Conservation (phyloP, 2,329 filamentous ascomycete species). For the Aaosphaeria arxii region DNA sequence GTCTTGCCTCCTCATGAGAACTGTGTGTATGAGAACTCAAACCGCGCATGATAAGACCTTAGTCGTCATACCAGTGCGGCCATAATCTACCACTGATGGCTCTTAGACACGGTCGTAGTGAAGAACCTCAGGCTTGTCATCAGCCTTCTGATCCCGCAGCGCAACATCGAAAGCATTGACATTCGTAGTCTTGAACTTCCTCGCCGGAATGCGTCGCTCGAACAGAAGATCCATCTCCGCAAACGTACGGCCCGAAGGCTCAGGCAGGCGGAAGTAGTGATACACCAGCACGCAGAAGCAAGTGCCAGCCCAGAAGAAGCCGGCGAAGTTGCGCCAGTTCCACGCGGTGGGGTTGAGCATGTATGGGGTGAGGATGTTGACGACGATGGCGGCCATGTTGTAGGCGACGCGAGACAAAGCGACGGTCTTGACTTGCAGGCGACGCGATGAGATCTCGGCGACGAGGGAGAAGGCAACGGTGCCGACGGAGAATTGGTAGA, state of each 20-base stretch:
- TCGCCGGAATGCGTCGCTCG: slow-evolving; percentile 42
- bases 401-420: slow-evolving; percentile 70
- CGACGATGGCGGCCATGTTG: slow-evolving; percentile 67
- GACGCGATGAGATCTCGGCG: slow-evolving; percentile 73
- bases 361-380: slow-evolving; percentile 69
- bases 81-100: too few species aligned
- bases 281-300: slow-evolving; percentile 74
- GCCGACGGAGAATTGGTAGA: slow-evolving; percentile 58
- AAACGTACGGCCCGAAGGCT: slow-evolving; percentile 73
- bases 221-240: slow-evolving; percentile 82
- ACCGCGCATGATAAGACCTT: too few species aligned
- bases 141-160: background rate
- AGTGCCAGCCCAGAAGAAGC: slow-evolving; percentile 77
- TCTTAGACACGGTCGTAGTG: slow-evolving; percentile 19
- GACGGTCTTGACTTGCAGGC: slow-evolving; percentile 83
- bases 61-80: too few species aligned
- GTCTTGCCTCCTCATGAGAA: background rate
- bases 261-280: slow-evolving; percentile 73
- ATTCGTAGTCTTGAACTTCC: background rate
- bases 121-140: background rate
- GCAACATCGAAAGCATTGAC: background rate
- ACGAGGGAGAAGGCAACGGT: slow-evolving; percentile 64
- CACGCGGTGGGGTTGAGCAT: slow-evolving; percentile 54
- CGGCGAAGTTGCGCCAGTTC: slow-evolving; percentile 80
- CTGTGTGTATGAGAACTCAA: too few species aligned